Evolutionary conservation across 1,139 yeast genomes (phyloP), one percentile per base, ranked within the genome.

Genomic region (Taphrina wiesneri): DNA sequence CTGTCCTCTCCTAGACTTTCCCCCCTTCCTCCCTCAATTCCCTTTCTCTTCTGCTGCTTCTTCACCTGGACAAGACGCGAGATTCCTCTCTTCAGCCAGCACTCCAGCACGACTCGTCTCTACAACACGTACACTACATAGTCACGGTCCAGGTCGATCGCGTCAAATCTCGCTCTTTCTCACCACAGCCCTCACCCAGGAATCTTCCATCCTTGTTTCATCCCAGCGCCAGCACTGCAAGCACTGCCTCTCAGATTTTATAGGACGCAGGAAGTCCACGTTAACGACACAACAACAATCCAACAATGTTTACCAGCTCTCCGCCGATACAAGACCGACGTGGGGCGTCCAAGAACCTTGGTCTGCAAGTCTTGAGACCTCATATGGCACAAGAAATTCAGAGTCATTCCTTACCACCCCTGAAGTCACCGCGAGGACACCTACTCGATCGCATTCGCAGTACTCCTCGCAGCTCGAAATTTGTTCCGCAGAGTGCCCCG

Each of bases 391-490:
- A 30, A 15, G 36, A 26, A 17, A 45, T 43, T 6, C 36, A 21
- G 34, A 9, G 25, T 11, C 19, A 19, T 3, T 17, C 21, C 3
- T 30, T 41, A 7, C 62, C 51, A 2, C 62, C 52, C 13, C 47
- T 49, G 13, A 59, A 49, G 23, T 47, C 56, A 17, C 57, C 64
- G 15, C 49, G 64, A 13, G 56, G 57, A 25, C 51, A 49, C 28
- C 57, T 60, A 9, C 57, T 60, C 19, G 56, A 49, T 36, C 49
- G 64, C n/a, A 39, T 60, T 15, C 26, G 64, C 13, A 43, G 56
- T 36, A 54, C 59, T 2, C 59, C 59, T 9, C 26, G 57, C 28
- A 49, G 17, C 52, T 13, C 57, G 30, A 13, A 39, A 15, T 36
- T 39, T 34, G 41, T 60, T 23, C 45, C 47, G n/a, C 51, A 52